Percentiles rank a stretch among this genome's conserved stretches.
Evolutionary conservation across 164 flowering plant genomes (phyloP).

Genomic region (Berberis thunbergii): DNA sequence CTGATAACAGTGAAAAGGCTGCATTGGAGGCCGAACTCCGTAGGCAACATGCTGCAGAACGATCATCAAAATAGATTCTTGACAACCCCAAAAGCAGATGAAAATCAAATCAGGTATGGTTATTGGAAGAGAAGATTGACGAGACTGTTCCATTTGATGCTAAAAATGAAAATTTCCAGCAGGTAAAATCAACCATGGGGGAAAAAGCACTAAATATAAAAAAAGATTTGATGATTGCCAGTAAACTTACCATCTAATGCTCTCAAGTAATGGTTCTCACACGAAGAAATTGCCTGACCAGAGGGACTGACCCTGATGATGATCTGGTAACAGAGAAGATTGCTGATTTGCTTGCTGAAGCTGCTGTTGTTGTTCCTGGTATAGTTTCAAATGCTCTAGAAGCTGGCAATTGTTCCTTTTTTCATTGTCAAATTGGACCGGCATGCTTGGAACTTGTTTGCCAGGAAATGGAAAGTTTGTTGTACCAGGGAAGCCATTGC

Average conservation of each 20-base stretch:
- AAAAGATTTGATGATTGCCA: not conserved
- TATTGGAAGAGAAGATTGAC: not conserved
- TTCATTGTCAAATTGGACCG: slow-evolving; percentile 34
- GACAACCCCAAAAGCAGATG: slow-evolving; percentile 22
- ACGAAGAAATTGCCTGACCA: slow-evolving; percentile 70
- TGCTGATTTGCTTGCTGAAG: slow-evolving; percentile 44
- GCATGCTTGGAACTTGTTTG: slow-evolving; percentile 51
- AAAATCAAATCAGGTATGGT: slow-evolving; percentile 8
- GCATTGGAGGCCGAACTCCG: slow-evolving; percentile 31
- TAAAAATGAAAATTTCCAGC: not conserved
- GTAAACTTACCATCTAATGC: slow-evolving; percentile 29
- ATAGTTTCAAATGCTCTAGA: slow-evolving; percentile 34
- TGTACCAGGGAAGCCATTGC: slow-evolving; percentile 32
- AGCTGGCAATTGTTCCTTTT: slow-evolving; percentile 43
- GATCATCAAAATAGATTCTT: slow-evolving; percentile 37
- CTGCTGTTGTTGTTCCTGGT: slow-evolving; percentile 36
- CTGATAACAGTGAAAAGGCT: slow-evolving; percentile 38
- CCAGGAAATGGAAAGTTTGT: slow-evolving; percentile 80
- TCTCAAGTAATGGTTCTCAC: slow-evolving; percentile 41
- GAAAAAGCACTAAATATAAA: not conserved
- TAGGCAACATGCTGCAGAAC: slow-evolving; percentile 37
- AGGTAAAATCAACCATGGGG: not conserved
- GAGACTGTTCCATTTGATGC: not conserved
- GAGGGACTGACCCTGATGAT: slow-evolving; percentile 64
- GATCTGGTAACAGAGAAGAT: slow-evolving; percentile 40